Evolutionary conservation across 176 grass and related monocot species (phyloP).

Genomic region (Cenchrus fungigraminus): DNA sequence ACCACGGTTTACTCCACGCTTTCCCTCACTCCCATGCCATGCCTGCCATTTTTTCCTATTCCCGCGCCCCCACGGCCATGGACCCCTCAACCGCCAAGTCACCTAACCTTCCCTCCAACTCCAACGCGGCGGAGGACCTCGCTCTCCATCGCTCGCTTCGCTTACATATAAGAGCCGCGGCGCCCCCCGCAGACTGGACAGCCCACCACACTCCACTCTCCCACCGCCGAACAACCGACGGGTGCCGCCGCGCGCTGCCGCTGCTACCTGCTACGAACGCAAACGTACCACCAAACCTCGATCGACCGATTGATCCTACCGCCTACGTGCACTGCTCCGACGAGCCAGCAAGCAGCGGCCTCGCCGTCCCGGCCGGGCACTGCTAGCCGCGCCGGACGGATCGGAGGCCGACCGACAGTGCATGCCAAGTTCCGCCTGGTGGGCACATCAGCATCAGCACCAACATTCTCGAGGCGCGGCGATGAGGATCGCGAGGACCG

Average conservation of each 20-base stretch:
- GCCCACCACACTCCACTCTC: constrained; percentile 39
- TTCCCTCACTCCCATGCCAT: neutral
- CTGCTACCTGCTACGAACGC: constrained; percentile 5
- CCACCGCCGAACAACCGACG: constrained; percentile 39
- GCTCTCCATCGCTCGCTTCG: neutral
- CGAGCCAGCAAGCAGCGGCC: neutral
- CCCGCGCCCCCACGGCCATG: neutral
- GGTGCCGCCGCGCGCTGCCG: neutral
- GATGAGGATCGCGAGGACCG: constrained; percentile 28
- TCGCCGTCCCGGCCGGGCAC: neutral
- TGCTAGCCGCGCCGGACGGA: no score
- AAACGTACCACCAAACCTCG: neutral
- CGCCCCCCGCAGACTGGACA: constrained; percentile 42
- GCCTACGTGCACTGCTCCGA: neutral
- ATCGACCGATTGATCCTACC: neutral
- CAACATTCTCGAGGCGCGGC: neutral
- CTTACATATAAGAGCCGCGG: constrained; percentile 38
- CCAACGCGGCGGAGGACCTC: constrained; percentile 24
- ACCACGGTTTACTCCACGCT: no score
- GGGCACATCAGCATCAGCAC: neutral
- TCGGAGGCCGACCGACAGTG: no score
- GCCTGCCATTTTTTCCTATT: neutral
- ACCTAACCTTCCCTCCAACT: neutral
- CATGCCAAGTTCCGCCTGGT: neutral
- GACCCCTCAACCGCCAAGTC: constrained; percentile 19